Percentiles rank a stretch among this genome's conserved stretches.
phyloP scores from a whole-genome alignment of 306 rosid genomes.

The Malus sylvestris region DNA sequence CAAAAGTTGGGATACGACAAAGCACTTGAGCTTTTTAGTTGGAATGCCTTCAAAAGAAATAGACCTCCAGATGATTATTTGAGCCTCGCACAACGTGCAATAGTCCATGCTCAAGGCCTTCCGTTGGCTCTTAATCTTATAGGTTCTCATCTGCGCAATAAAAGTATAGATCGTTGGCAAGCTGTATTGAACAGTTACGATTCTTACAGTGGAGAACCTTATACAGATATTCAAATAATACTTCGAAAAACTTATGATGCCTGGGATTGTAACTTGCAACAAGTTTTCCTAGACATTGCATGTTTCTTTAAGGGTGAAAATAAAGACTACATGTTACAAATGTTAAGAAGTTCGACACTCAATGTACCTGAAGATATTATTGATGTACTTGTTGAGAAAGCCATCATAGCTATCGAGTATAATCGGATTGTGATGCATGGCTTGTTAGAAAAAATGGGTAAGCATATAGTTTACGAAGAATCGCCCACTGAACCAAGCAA shows the following conservation, averaged over 20 bases:
- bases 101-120: background rate
- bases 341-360: background rate
- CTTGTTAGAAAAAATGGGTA: constrained; percentile 24
- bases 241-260: constrained; percentile 29
- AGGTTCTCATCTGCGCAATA: background rate
- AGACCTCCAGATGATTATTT: background rate
- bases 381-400: background rate
- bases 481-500: background rate
- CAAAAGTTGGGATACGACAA: background rate
- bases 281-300: background rate
- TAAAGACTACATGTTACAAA: constrained; percentile 12
- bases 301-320: constrained; percentile 17
- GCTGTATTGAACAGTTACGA: background rate
- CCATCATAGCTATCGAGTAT: background rate
- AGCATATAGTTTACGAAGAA: background rate
- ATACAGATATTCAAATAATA: constrained; percentile 14
- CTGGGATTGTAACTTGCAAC: background rate
- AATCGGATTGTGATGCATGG: background rate
- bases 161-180: constrained; percentile 22
- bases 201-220: constrained; percentile 15
- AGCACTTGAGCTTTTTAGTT: constrained; percentile 1
- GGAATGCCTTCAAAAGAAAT: no score
- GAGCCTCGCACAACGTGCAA: background rate
- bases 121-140: no score
- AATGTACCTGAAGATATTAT: fast-evolving